phyloP scores from a whole-genome alignment of 2,329 filamentous ascomycete genomes.

The Cladosporium austrohemisphaericum region DNA sequence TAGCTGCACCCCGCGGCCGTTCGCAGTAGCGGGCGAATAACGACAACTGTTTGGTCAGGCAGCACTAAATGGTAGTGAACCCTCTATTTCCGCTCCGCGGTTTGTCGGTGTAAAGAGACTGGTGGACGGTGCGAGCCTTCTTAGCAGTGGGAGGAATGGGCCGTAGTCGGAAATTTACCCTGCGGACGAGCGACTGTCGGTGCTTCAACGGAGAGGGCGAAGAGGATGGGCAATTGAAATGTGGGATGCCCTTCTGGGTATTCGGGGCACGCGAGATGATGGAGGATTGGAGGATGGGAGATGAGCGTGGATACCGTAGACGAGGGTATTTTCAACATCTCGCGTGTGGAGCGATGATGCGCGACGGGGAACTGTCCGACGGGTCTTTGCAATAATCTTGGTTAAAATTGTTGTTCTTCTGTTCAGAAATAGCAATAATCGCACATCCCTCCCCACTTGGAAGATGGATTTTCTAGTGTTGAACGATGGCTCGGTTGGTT shows the following conservation, averaged over 20 bases:
- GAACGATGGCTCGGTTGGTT: background rate
- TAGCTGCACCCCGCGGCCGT: slow-evolving; percentile 8
- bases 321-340: too few relatives aligned
- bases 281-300: slow-evolving; percentile 1
- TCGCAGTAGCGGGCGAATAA: slow-evolving; percentile 1
- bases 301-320: background rate
- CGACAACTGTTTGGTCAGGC: background rate
- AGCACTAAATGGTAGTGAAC: background rate
- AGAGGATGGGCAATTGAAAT: slow-evolving; percentile 2
- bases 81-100: background rate
- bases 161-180: slow-evolving; percentile 10
- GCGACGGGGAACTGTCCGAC: slow-evolving; percentile 3
- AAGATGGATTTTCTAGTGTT: slow-evolving; percentile 9
- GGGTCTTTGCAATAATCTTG: background rate
- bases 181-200: slow-evolving; percentile 1
- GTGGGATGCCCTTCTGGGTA: background rate
- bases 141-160: background rate
- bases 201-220: background rate
- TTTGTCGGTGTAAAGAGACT: slow-evolving; percentile 5
- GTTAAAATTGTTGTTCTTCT: too few relatives aligned
- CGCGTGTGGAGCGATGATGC: too few relatives aligned
- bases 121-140: too few relatives aligned
- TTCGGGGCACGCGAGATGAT: slow-evolving; percentile 8
- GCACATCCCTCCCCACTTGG: slow-evolving; percentile 13
- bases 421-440: slow-evolving; percentile 3